phyloP scores from a whole-genome alignment of 176 grass and related monocot species.

The Neostapfia colusana region DNA sequence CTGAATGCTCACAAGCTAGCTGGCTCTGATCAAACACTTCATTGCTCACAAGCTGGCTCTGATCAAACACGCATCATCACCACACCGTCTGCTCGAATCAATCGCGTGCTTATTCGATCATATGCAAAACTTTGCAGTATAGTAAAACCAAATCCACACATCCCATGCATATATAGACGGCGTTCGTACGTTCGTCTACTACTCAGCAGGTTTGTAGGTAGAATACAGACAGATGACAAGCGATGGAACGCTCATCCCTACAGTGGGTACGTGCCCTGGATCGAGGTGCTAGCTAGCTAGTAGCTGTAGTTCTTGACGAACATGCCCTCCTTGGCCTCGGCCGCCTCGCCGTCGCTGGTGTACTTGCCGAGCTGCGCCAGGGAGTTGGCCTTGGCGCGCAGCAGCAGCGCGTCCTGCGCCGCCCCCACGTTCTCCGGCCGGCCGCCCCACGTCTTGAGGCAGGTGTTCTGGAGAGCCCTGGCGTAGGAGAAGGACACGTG shows the following conservation, averaged over 20 bases:
- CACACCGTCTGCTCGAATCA: too few species aligned
- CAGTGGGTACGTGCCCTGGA: background rate
- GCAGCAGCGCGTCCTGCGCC: constrained; percentile 74
- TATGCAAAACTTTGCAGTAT: constrained; percentile 32
- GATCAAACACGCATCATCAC: background rate
- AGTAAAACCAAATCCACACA: constrained; percentile 5
- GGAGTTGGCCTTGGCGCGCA: constrained; percentile 86
- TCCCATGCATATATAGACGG: background rate
- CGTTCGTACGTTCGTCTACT: background rate
- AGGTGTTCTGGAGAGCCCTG: constrained; percentile 94
- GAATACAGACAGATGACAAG: background rate
- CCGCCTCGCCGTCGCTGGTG: constrained; percentile 81
- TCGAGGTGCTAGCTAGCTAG: constrained; percentile 39
- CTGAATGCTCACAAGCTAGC: background rate
- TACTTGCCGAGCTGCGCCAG: constrained; percentile 95
- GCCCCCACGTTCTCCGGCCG: constrained; percentile 79
- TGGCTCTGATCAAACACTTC: background rate
- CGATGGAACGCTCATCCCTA: too few species aligned
- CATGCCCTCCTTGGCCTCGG: constrained; percentile 76
- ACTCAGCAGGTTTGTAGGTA: background rate
- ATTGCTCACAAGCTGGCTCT: background rate
- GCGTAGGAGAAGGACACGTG: constrained; percentile 97
- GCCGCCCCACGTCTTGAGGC: constrained; percentile 96
- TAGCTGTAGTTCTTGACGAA: constrained; percentile 99
- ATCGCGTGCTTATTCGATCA: background rate